Percentiles rank a stretch among this genome's conserved stretches.
phyloP scores from a whole-genome alignment of 2,329 filamentous ascomycete genomes.

The Aspergillus pseudoterreus region DNA sequence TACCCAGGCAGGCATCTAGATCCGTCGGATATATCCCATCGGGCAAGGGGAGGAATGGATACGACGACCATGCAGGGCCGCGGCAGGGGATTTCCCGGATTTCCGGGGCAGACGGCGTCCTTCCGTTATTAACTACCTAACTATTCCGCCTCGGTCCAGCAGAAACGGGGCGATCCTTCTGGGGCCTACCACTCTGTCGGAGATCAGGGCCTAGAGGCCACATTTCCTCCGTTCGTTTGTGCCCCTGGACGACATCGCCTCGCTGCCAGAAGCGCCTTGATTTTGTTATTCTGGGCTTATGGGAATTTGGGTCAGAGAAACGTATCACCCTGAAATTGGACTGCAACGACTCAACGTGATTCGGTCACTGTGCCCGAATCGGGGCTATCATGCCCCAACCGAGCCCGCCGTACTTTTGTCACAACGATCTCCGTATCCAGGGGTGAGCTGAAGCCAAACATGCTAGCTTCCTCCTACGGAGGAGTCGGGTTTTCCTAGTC shows the following conservation, averaged over 20 bases:
- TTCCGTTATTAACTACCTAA: not conserved
- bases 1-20: too few species aligned
- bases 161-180: slow-evolving; percentile 2
- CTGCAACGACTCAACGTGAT: not conserved
- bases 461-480: not conserved
- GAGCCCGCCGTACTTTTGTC: not conserved
- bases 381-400: not conserved
- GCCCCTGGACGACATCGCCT: too few species aligned
- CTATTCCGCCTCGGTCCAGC: not conserved
- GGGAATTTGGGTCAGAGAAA: too few species aligned
- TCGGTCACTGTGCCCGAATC: not conserved
- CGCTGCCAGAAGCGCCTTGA: too few species aligned
- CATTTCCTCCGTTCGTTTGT: not conserved
- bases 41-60: too few species aligned
- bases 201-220: not conserved
- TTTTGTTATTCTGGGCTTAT: too few species aligned
- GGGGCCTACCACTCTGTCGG: slow-evolving; percentile 2
- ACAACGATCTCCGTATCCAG: not conserved
- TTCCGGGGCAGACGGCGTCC: not conserved
- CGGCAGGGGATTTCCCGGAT: not conserved
- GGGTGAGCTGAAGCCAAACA: not conserved
- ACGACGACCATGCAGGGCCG: not conserved
- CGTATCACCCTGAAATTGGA: too few species aligned
- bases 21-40: too few species aligned
- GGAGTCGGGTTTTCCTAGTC: too few species aligned